Conservation (phyloP, 345 rosid species). For the Erodium maritimum region DNA sequence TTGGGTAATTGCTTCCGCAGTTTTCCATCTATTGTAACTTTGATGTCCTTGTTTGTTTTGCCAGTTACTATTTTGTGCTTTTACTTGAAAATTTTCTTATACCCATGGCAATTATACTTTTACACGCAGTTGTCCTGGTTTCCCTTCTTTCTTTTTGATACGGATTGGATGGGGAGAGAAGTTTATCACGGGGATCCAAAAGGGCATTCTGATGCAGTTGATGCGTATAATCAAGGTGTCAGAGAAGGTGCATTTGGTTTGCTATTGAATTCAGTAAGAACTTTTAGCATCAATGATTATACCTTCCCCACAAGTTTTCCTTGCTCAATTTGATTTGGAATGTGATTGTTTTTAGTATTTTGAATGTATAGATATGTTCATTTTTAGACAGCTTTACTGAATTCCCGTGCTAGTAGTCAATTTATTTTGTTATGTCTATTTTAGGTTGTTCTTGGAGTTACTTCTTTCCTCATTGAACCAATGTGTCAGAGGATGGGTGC, state of each 20-base stretch:
- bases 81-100: conserved; percentile 1
- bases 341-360: not conserved
- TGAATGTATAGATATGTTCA: not conserved
- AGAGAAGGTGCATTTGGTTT: conserved; percentile 99
- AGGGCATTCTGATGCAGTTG: conserved; percentile 37
- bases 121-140: conserved; percentile 90
- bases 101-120: conserved; percentile 8
- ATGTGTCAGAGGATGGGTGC: conserved; percentile 81
- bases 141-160: conserved; percentile 93
- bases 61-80: not conserved
- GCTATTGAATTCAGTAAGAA: conserved; percentile 97
- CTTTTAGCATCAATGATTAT: conserved; percentile 19
- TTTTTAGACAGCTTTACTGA: not conserved
- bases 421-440: conserved; percentile 2
- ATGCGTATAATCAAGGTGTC: conserved; percentile 75
- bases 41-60: not conserved
- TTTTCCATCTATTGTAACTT: not conserved
- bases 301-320: conserved; percentile 7
- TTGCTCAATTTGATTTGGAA: not conserved
- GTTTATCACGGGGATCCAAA: conserved; percentile 90
- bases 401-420: not conserved
- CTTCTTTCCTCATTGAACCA: conserved; percentile 81
- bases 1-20: conserved; percentile 51
- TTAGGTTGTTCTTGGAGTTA: conserved; percentile 89
- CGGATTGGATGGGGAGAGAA: conserved; percentile 99